Base-by-base conservation (phyloP, 179 eudicot genomes). In the Beta lomatogona region DNA sequence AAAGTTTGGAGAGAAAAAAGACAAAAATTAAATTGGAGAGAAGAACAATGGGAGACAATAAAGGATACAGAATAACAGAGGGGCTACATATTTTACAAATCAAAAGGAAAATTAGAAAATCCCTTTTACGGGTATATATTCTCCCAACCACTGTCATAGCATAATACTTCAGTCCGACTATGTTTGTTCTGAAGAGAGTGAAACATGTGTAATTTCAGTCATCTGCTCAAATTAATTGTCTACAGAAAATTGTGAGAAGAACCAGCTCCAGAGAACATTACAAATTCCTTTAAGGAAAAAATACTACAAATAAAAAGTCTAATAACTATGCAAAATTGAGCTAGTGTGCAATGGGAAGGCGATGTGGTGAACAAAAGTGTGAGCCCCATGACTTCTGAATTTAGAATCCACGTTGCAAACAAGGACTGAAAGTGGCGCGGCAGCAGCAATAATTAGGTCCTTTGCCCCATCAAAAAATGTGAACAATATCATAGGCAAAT, bases 401-500 rank as follows among this genome's bases (percentile, higher is more conserved):
- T 15, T 14, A n/a, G 81, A 22, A 54, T 44, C 50, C 36, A 73
- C 48, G 54, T 10, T 10, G 19, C 36, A 55, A 67, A 75, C 52
- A n/a, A 36, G 53, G 10, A 53, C 66, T 66, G 28, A 21, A 16
- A 52, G 73, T 15, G 36, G 75, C 21, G 52, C 53, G 45, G 36
- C 67, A 78, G 31, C 82, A 58, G 75, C 50, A 5, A 9, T 45
- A 19, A 63, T 19, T 54, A 22, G 28, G 28, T 72, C 83, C 58
- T 71, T 61, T 57, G 80, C 25, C 9, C 53, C 78, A 86, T 95
- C 90, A 95, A 89, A 95, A 95, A 66, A 93, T 95, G 68, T 95
- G 98, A 85, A 95, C 97, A 61, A 92, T 83, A 85, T 95, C 98
- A 84, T 95, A 95, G 11, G 97, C 98, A 85, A 95, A 93, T 90